Evolutionary conservation across 257 asterid species (phyloP).

Genomic region (Fraxinus quadrangulata): DNA sequence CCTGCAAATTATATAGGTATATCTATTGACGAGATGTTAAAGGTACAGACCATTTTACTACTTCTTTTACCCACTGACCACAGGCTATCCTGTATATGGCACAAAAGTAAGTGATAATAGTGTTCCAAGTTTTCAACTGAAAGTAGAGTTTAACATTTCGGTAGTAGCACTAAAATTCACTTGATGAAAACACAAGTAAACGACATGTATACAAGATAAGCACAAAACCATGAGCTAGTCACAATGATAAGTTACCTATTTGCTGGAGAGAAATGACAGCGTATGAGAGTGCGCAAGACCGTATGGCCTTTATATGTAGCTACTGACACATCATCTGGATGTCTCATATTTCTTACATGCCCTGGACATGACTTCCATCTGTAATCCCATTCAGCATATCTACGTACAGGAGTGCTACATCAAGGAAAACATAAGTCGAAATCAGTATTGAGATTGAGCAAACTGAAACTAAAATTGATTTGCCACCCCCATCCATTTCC

Average conservation of each 20-base stretch:
- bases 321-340: slow-evolving; percentile 69
- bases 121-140: too few species aligned
- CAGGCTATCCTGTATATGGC: neutral
- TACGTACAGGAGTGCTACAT: slow-evolving; percentile 57
- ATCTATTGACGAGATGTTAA: neutral
- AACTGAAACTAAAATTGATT: neutral
- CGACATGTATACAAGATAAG: neutral
- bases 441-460: neutral
- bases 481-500: neutral
- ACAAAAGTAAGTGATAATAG: too few species aligned
- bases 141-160: neutral
- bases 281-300: slow-evolving; percentile 87
- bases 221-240: neutral
- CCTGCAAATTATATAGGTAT: neutral
- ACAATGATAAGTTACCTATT: slow-evolving; percentile 50
- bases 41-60: neutral
- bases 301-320: slow-evolving; percentile 84
- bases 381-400: slow-evolving; percentile 74
- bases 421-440: slow-evolving; percentile 24
- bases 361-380: slow-evolving; percentile 87
- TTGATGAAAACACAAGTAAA: neutral
- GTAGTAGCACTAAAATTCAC: neutral
- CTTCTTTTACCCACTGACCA: neutral
- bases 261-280: slow-evolving; percentile 91
- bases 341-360: slow-evolving; percentile 41